Conservation (phyloP, 2,329 filamentous ascomycete species). For the Leptographium galeiforme region DNA sequence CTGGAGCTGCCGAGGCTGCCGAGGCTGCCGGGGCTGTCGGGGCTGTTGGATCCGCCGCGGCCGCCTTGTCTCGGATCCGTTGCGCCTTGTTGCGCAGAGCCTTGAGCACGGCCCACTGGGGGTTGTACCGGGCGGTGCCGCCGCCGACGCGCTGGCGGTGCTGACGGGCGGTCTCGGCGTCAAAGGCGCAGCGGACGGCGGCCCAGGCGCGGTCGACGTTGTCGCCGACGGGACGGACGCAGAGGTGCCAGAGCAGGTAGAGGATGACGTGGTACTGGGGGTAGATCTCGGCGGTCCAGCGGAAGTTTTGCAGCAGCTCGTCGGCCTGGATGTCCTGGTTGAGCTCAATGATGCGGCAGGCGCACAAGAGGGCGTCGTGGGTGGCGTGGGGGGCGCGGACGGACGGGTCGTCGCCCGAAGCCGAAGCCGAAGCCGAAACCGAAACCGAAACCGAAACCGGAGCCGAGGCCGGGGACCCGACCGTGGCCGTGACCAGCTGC, state of each 20-base stretch:
- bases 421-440: too few species aligned
- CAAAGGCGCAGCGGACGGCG: conserved; percentile 13
- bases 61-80: conserved; percentile 9
- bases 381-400: conserved; percentile 2
- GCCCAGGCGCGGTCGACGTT: conserved; percentile 20
- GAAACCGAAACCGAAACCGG: too few species aligned
- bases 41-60: not conserved
- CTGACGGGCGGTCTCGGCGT: conserved; percentile 5
- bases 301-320: conserved; percentile 23
- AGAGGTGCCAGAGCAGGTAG: conserved; percentile 29
- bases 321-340: conserved; percentile 17
- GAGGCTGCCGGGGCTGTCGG: not conserved
- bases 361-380: conserved; percentile 17
- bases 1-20: not conserved
- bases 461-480: too few species aligned
- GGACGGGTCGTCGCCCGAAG: too few species aligned
- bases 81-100: conserved; percentile 19
- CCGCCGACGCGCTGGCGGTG: conserved; percentile 3
- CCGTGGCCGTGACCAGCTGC: conserved; percentile 5
- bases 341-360: conserved; percentile 21
- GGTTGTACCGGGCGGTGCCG: not conserved
- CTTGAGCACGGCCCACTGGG: conserved; percentile 20
- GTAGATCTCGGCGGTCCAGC: conserved; percentile 25
- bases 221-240: conserved; percentile 21
- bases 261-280: conserved; percentile 29